These are phyloP conservation scores for Sporothrix inflata DNA, from an alignment of 2,329 filamentous ascomycete species.

Conservation along the genomic window DNA sequence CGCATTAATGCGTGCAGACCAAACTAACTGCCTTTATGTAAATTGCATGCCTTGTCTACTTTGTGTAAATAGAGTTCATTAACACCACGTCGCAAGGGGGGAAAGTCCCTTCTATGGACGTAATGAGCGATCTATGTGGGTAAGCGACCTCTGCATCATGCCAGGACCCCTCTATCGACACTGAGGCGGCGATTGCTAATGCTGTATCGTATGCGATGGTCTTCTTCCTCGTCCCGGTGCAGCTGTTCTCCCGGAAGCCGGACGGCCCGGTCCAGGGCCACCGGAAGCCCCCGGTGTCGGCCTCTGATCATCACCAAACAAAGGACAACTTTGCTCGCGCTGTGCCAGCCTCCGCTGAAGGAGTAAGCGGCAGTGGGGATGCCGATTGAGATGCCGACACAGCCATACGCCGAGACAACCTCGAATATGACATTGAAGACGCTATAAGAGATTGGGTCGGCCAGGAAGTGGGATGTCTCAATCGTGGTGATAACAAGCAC, in stretches of 20 bases:
- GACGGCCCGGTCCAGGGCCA: slow-evolving; percentile 59
- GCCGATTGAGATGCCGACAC: slow-evolving; percentile 61
- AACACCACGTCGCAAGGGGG: not conserved
- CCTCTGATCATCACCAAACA: slow-evolving; percentile 61
- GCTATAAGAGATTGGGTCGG: slow-evolving; percentile 56
- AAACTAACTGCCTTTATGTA: no score
- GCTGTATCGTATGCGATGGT: slow-evolving; percentile 45
- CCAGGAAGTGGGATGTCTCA: slow-evolving; percentile 57
- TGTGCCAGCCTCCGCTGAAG: slow-evolving; percentile 58
- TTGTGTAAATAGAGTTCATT: not conserved
- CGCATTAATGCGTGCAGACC: no score
- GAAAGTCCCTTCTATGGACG: not conserved
- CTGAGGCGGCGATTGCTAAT: slow-evolving; percentile 42
- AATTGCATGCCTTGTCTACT: not conserved
- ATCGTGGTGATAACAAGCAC: slow-evolving; percentile 63
- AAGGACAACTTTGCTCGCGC: slow-evolving; percentile 57
- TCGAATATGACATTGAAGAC: slow-evolving; percentile 64
- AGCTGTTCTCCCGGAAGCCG: slow-evolving; percentile 45
- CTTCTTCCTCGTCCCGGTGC: slow-evolving; percentile 47
- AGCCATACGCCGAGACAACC: slow-evolving; percentile 61
- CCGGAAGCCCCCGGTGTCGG: slow-evolving; percentile 57
- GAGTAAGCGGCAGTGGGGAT: slow-evolving; percentile 56
- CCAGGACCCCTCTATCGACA: slow-evolving; percentile 24
- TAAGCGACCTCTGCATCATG: not conserved
- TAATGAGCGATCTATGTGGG: not conserved